Conservation (phyloP, 805 yeast species). For the Wickerhamiella occidentalis region DNA sequence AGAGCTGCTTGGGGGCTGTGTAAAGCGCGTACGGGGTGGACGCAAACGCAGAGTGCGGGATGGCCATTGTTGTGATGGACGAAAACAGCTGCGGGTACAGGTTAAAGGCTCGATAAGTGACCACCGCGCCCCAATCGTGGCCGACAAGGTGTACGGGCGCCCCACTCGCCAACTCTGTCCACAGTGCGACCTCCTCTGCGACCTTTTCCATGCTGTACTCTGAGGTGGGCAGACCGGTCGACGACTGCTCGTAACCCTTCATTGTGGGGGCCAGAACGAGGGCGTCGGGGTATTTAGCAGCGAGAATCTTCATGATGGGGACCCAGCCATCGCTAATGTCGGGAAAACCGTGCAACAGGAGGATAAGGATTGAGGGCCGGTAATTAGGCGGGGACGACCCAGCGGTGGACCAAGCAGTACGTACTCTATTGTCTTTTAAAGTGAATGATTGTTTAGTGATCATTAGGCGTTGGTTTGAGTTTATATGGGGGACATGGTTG, state of each 20-base stretch:
- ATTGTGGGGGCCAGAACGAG: constrained; percentile 21
- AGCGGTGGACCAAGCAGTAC: neutral
- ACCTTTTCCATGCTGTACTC: constrained; percentile 14
- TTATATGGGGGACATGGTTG: no score
- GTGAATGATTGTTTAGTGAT: neutral
- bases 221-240: constrained; percentile 14
- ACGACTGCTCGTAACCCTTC: constrained; percentile 22
- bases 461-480: neutral
- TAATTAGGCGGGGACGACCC: no score
- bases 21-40: constrained; percentile 7
- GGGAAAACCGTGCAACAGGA: constrained; percentile 25
- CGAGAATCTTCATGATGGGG: constrained; percentile 15
- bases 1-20: constrained; percentile 20
- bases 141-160: constrained; percentile 22
- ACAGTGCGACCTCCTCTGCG: constrained; percentile 17
- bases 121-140: constrained; percentile 25
- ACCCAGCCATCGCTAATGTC: constrained; percentile 20
- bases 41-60: constrained; percentile 20
- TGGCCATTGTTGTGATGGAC: constrained; percentile 19
- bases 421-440: neutral
- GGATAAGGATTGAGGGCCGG: constrained; percentile 9
- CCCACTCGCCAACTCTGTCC: constrained; percentile 15
- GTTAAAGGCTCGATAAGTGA: constrained; percentile 17
- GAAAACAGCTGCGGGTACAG: constrained; percentile 18
- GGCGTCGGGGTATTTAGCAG: constrained; percentile 13